Evolutionary conservation across 164 flowering plant species (phyloP), one percentile per base, ranked within the genome.

Genomic region (Litsea cubeba): DNA sequence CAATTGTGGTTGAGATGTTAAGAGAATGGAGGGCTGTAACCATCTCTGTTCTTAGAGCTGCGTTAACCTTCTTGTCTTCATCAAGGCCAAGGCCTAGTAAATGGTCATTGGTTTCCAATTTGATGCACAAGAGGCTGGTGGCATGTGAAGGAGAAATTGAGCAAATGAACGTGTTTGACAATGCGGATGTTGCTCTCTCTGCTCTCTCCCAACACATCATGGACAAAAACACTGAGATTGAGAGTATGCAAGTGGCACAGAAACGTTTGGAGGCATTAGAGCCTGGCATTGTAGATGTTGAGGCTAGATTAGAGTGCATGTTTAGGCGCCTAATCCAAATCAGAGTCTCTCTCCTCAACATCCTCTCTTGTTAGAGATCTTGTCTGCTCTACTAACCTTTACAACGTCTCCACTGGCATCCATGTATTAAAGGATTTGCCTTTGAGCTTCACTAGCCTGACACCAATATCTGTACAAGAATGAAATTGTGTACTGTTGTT

Each of bases 291-390:
- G 85, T 81, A 67, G 83, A 79, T 62, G 75, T 87, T 75, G 92
- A 84, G 49, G 80, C 32, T n/a, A 88, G 88, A 79, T 32, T 88
- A 18, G 87, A 87, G 65, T 75, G 83, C 74, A 78, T 83, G 25
- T 87, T 82, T 32, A 84, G 87, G 76, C 83, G 87, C 65, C 76
- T 89, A 78, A 85, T 90, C 63, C 83, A 83, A 54, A 85, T 88
- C 12, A 83, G 91, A 75, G 91, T 88, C 74, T 81, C 82, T 6
- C 87, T 90, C 50, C 87, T 89, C 20, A 90, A 87, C 73, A 82
- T 89, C 70, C 74, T 87, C 40, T 85, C 85, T 64, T 58, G 62
- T 64, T 78, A 84, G 67, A 46, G 46, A 22, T 57, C 54, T 46
- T 54, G 2, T 69, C 57, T 11, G 6, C 62, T 8, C 24, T 23